Evolutionary conservation across 257 asterid genomes (phyloP).

Genomic region (Nyctanthes arbortristis): DNA sequence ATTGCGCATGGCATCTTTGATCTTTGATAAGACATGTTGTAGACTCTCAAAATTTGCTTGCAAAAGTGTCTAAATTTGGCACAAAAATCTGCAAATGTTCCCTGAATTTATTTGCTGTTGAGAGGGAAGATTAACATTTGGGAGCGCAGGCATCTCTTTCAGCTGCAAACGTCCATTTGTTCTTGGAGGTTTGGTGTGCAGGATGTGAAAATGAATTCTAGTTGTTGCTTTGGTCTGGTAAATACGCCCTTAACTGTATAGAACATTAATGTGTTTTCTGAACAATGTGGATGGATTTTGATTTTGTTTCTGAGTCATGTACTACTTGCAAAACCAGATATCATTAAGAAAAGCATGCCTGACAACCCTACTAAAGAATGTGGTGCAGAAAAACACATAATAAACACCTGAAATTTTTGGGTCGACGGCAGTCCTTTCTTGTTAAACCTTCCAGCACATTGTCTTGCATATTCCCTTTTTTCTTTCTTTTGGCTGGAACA

Average conservation of each 20-base stretch:
- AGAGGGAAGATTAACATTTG: too few relatives aligned
- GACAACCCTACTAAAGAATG: neutral
- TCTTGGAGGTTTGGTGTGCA: neutral
- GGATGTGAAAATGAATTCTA: neutral
- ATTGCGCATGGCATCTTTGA: neutral
- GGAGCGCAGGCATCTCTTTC: too few relatives aligned
- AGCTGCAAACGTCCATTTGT: neutral
- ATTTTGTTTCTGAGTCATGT: neutral
- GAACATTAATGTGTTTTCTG: neutral
- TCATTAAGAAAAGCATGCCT: neutral
- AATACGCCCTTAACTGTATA: neutral
- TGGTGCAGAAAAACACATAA: neutral
- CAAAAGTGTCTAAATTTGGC: neutral
- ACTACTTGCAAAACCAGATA: neutral
- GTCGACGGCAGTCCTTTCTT: neutral
- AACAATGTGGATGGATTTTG: neutral
- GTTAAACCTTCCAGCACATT: neutral
- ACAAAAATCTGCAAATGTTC: neutral
- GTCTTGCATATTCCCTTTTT: neutral
- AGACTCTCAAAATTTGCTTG: neutral
- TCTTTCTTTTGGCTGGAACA: neutral
- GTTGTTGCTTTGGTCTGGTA: neutral
- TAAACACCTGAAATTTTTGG: neutral
- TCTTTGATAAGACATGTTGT: too few relatives aligned
- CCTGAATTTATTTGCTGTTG: too few relatives aligned